Percentiles rank a stretch among this genome's conserved stretches.
Conservation (phyloP, 2,329 filamentous ascomycete genomes). For the Exophiala oligosperma region DNA sequence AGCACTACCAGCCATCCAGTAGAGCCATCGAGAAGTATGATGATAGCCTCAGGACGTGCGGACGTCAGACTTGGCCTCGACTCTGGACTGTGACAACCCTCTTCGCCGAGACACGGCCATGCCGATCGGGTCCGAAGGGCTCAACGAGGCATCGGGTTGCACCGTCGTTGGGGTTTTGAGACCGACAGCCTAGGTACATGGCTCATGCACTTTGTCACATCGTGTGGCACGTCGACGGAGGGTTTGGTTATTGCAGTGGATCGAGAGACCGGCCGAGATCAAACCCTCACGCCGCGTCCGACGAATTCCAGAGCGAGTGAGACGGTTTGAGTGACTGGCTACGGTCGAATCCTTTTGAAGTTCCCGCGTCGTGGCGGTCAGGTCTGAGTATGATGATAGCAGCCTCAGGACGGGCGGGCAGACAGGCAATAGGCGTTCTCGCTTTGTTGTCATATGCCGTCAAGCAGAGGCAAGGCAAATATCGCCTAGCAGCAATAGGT, state of each 20-base stretch:
- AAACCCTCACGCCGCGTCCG: not conserved
- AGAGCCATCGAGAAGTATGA: no score
- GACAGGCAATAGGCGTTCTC: no score
- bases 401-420: no score
- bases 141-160: conserved; percentile 44
- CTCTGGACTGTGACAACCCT: conserved; percentile 60
- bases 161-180: conserved; percentile 57
- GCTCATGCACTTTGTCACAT: conserved; percentile 76
- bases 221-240: conserved; percentile 71
- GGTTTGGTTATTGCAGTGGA: conserved; percentile 53
- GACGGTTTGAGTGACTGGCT: not conserved
- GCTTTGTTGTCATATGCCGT: no score
- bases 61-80: conserved; percentile 54
- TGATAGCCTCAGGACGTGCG: not conserved
- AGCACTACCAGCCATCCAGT: no score
- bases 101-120: conserved; percentile 70
- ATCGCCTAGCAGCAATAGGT: no score
- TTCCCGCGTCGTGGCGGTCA: conserved; percentile 14
- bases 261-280: conserved; percentile 23
- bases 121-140: conserved; percentile 53
- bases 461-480: no score
- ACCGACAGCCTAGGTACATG: conserved; percentile 56
- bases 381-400: conserved; percentile 10
- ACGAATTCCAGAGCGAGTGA: not conserved
- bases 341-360: not conserved